Base-by-base conservation (phyloP, 2,329 filamentous ascomycete species). In the Penicillium fuscoglaucum region DNA sequence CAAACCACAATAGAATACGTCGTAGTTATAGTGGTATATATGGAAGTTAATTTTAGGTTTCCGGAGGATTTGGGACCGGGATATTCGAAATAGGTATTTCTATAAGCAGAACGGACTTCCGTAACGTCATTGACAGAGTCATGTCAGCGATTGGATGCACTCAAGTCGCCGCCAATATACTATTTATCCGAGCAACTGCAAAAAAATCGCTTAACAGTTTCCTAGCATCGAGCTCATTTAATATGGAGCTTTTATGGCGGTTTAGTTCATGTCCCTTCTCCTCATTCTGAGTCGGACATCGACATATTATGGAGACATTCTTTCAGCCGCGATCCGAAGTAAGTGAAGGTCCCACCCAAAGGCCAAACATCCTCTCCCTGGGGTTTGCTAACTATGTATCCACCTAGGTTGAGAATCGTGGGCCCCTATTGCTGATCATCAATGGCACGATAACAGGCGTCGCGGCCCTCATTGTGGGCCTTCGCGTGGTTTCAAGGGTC, bases 321-420 rank as follows among this genome's bases (percentile, higher is more conserved):
- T 13, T 49, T 19, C 37, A 17, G n/a, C 26, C 26, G 26, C 48
- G 48, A 31, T 31, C 37, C n/a, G 26, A 51, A 3, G 48, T 31
- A 41, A 41, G 48, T 24, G 2, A 21, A 21, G 26, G n/a, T 29
- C 37, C 26, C 19, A 33, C 17, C 15, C 35, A 29, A 29, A 29
- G n/a, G 3, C 21, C n/a, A 37, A 31, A 12, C 4, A 29, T 13
- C 17, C 5, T 6, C n/a, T n/a, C 7, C 19, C 13, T 2, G 3
- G 24, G n/a, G 12, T 4, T 28, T 24, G 31, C 26, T 41, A 31
- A 41, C 26, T 21, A 9, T 24, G 35, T 3, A 21, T 61, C 17
- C 54, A 59, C 59, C 17, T 57, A 61, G 28, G 17, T 51, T 24
- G 48, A 41, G n/a, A 21, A 51, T n/a, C 48, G 48, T 41, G 48